Evolutionary conservation across 257 asterid species (phyloP), one percentile per base, ranked within the genome.

Genomic region (Plantago ovata): DNA sequence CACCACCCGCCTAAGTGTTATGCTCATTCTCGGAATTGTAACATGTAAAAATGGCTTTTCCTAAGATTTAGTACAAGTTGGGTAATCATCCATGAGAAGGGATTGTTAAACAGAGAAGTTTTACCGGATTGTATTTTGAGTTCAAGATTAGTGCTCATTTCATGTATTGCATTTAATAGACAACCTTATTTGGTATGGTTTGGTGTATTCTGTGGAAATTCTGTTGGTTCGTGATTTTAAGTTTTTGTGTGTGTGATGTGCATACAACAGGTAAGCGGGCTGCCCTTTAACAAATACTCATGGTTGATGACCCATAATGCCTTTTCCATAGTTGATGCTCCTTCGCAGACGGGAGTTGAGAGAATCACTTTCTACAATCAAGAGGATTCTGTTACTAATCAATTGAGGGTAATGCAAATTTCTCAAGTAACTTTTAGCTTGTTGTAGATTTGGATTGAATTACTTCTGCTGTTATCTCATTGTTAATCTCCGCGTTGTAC

Each of bases 261-360:
- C 18, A 55, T 56, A 7, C 58, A 15, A 63, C 72, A 91, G 95
- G 63, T 87, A 44, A 70, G 83, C 64, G 97, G 95, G 57, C 67
- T 84, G 74, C 97, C 98, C 65, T 92, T 92, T 71, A 92, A 88
- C 81, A 92, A 88, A 72, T 92, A 92, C 79, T 57, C 98, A 0
- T 92, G 98, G 98, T 72, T 92, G 74, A 76, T 92, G 74, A 86
- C 98, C 60, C 97, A 92, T 62, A 92, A 92, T 69, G 85, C 97
- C 4, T 92, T 92, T 71, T 92, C 98, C 42, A 86, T 82, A 65
- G 95, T 82, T 56, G 91, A 88, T 73, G 97, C 95, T 0, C 97
- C 95, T 0, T 76, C 74, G 8, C 23, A 80, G 65, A 82, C 91
- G 36, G 97, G 95, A 66, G 77, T 81, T 38, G 86, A 85, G 67